These are phyloP conservation scores for Paraurostyla sp. DNA, from an alignment of 73 alveolate genomes.

Conservation along the genomic window DNA sequence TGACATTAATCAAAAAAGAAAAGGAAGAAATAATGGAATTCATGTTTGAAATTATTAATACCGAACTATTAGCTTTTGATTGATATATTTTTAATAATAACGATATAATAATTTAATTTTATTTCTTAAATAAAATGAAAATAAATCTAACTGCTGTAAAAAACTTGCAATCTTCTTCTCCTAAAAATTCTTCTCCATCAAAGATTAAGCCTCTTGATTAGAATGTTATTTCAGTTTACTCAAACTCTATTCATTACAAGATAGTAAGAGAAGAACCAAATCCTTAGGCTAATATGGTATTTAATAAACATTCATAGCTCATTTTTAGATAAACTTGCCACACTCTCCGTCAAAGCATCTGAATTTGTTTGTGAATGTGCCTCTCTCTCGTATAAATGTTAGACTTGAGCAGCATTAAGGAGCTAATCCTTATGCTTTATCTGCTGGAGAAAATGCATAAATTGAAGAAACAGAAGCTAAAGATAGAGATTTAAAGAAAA, in stretches of 20 bases:
- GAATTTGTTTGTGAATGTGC: conserved; percentile 34
- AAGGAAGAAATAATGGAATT: too few species aligned
- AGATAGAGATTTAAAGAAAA: conserved; percentile 57
- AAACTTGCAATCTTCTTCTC: not conserved
- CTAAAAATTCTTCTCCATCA: not conserved
- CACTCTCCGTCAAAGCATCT: conserved; percentile 14
- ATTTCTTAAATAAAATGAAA: conserved; percentile 40
- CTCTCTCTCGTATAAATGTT: conserved; percentile 38
- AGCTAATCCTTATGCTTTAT: conserved; percentile 59
- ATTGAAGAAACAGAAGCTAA: conserved; percentile 69
- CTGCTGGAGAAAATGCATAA: conserved; percentile 71
- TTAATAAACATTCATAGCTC: not conserved
- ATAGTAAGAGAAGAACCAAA: conserved; percentile 33
- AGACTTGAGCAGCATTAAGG: conserved; percentile 58
- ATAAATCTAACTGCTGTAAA: conserved; percentile 58
- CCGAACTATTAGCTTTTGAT: not conserved
- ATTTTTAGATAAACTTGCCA: conserved; percentile 42
- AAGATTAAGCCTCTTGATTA: conserved; percentile 39
- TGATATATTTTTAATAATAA: not conserved
- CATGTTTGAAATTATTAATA: not conserved
- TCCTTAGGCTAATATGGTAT: conserved; percentile 19
- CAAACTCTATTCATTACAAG: conserved; percentile 50
- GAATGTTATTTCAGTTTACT: conserved; percentile 24
- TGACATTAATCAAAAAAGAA: too few species aligned
- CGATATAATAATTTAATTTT: not conserved